Evolutionary conservation across 2,329 filamentous ascomycete species (phyloP), one percentile per base, ranked within the genome.

Genomic region (Lecanoromycetidae sp.): DNA sequence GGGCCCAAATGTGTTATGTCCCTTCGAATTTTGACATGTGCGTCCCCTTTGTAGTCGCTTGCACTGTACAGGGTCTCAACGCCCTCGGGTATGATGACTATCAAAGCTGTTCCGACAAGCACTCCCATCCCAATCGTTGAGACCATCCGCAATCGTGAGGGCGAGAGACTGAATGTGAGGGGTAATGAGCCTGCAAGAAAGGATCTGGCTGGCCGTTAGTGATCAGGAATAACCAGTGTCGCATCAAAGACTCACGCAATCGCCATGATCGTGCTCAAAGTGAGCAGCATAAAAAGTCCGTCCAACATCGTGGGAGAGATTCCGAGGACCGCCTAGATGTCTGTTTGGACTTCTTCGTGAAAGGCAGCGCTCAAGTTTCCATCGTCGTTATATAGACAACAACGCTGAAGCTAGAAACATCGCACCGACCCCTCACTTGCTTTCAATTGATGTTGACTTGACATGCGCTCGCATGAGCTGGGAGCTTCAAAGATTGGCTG

Each of bases 81-180:
- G 30, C 91, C 91, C 65, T 98, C 91, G 1, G 91, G 91, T 58
- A 98, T 94, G 60, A 98, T 96, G 26, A 98, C 87, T 54, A 96
- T 90, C 54, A 98, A 75, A 1, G 90, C 90, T 23, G 91, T 96
- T 29, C 91, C 91, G 13, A 98, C 88, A 7, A 98, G 72, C 43
- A 98, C 84, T 36, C 91, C 91, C 64, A 94, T 87, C 44, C 91
- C 91, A 61, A 96, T 77, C 48, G 87, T 88, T 19, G 90, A 93
- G 61, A 96, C 84, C 41, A 94, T 71, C 60, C 90, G 82, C 48
- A 96, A 71, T 64, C 94, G 87, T 35, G 87, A 85, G 51, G 84
- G 80, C 25, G 88, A 90, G 22, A 98, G 75, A 48, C 82, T 78
- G 71, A 98, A 85, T 49, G 87, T 88, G 42, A 98, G 73, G 30